phyloP scores from a whole-genome alignment of 2,329 filamentous ascomycete species.

The Neobulgaria alba region DNA sequence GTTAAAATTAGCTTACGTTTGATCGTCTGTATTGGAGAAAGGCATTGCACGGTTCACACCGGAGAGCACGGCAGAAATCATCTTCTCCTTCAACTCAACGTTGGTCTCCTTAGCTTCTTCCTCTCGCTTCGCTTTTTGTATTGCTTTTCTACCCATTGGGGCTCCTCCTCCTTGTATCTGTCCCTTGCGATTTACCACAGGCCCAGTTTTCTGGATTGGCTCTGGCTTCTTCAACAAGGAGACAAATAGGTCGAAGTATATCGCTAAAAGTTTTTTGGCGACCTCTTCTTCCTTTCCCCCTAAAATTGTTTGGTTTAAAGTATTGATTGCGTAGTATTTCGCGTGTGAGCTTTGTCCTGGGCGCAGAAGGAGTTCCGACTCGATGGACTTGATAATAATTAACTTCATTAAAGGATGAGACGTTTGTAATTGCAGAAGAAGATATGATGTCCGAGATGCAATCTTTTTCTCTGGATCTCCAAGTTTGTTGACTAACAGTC shows the following conservation, averaged over 20 bases:
- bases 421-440: conserved; percentile 83
- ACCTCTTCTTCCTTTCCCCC: conserved; percentile 75
- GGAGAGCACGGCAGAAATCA: conserved; percentile 83
- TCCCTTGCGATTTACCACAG: conserved; percentile 40
- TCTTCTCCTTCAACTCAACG: conserved; percentile 64
- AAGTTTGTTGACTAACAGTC: conserved; percentile 90
- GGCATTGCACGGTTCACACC: conserved; percentile 95
- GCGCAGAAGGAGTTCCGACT: conserved; percentile 79
- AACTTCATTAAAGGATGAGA: conserved; percentile 90
- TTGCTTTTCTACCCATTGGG: conserved; percentile 42
- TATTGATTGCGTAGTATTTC: conserved; percentile 94
- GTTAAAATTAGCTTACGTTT: conserved; percentile 43
- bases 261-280: conserved; percentile 71
- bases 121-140: conserved; percentile 31
- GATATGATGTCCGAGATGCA: conserved; percentile 83
- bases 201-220: conserved; percentile 28
- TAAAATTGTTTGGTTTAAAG: conserved; percentile 91
- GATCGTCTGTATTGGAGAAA: conserved; percentile 74
- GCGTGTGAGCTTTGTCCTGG: conserved; percentile 81
- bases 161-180: conserved; percentile 45
- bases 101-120: conserved; percentile 31
- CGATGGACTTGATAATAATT: conserved; percentile 74
- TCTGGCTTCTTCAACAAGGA: conserved; percentile 59
- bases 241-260: conserved; percentile 89
- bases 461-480: conserved; percentile 95